A percentile compares a stretch with the other conserved stretches of the same genome.
These are phyloP conservation scores for Umbelopsis sp. DNA, from an alignment of 192 early-diverging fungal species.

Conservation along the genomic window DNA sequence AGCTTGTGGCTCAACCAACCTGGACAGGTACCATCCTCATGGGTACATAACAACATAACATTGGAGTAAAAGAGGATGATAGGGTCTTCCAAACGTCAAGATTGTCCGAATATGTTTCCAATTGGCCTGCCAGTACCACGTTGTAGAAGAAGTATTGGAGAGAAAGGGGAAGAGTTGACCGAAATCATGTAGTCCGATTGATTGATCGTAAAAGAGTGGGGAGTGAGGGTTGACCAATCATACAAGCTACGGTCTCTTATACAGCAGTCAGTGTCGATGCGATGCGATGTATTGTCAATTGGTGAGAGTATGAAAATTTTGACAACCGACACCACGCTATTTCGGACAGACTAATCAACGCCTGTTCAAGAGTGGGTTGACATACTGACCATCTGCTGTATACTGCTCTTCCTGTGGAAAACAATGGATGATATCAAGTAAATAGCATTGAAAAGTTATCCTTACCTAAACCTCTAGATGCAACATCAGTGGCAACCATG, in stretches of 20 bases:
- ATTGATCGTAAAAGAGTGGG: not conserved
- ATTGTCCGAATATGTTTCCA: not conserved
- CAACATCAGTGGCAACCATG: slow-evolving; percentile 99
- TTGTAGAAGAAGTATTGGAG: not conserved
- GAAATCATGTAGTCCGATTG: slow-evolving; percentile 8
- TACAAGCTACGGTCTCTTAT: slow-evolving; percentile 3
- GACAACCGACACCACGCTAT: not conserved
- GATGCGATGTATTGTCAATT: not conserved
- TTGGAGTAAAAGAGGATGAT: not conserved
- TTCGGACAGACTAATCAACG: not conserved
- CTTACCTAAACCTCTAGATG: slow-evolving; percentile 94
- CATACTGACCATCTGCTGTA: slow-evolving; percentile 7
- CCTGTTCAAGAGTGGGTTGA: not conserved
- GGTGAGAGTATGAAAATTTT: no score
- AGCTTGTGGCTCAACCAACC: slow-evolving; percentile 19
- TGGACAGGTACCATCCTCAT: slow-evolving; percentile 6
- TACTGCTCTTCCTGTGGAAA: slow-evolving; percentile 6
- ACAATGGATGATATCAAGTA: not conserved
- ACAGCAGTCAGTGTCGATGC: slow-evolving; percentile 7
- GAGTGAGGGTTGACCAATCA: not conserved
- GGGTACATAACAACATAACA: not conserved
- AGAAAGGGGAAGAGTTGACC: not conserved
- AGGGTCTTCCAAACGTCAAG: slow-evolving; percentile 15
- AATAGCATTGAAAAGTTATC: slow-evolving; percentile 19
- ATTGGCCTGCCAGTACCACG: not conserved